Percentiles rank a stretch among this genome's conserved stretches.
Evolutionary conservation across 164 flowering plant genomes (phyloP).

Genomic region (Euptelea pleiosperma): DNA sequence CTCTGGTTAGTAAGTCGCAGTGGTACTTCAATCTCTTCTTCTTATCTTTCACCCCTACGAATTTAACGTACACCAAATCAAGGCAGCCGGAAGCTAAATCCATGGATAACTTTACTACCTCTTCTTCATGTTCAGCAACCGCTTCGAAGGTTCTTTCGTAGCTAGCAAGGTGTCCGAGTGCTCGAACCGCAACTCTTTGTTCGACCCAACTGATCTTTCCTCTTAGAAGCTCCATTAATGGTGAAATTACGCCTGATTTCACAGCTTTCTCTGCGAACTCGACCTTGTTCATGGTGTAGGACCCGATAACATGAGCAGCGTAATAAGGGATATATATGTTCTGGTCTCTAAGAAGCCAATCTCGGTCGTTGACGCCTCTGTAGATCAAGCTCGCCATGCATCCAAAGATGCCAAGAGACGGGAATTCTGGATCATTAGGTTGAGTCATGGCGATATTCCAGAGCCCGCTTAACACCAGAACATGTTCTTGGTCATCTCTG

Average conservation of each 20-base stretch:
- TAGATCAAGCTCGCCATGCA: constrained; percentile 60
- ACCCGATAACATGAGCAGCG: constrained; percentile 89
- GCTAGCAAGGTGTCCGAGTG: constrained; percentile 79
- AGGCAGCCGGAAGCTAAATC: constrained; percentile 47
- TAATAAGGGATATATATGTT: constrained; percentile 86
- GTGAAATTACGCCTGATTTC: constrained; percentile 54
- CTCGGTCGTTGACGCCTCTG: constrained; percentile 36
- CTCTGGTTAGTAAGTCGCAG: constrained; percentile 64
- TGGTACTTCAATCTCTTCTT: constrained; percentile 52
- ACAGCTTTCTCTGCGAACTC: constrained; percentile 64
- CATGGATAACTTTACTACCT: constrained; percentile 50
- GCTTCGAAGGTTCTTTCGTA: constrained; percentile 51
- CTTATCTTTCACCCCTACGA: constrained; percentile 39
- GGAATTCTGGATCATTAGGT: constrained; percentile 66
- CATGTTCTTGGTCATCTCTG: constrained; percentile 46
- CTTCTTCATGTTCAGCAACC: constrained; percentile 41
- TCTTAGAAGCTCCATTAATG: constrained; percentile 63
- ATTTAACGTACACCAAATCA: constrained; percentile 41
- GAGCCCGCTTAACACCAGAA: constrained; percentile 57
- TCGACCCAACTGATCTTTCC: constrained; percentile 87
- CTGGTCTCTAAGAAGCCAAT: constrained; percentile 59
- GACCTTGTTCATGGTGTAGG: constrained; percentile 74
- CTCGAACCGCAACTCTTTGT: constrained; percentile 79
- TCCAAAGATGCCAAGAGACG: constrained; percentile 60
- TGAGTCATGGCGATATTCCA: constrained; percentile 86